phyloP scores from a whole-genome alignment of 2,329 filamentous ascomycete genomes.

The Fusarium brachygibbosum region DNA sequence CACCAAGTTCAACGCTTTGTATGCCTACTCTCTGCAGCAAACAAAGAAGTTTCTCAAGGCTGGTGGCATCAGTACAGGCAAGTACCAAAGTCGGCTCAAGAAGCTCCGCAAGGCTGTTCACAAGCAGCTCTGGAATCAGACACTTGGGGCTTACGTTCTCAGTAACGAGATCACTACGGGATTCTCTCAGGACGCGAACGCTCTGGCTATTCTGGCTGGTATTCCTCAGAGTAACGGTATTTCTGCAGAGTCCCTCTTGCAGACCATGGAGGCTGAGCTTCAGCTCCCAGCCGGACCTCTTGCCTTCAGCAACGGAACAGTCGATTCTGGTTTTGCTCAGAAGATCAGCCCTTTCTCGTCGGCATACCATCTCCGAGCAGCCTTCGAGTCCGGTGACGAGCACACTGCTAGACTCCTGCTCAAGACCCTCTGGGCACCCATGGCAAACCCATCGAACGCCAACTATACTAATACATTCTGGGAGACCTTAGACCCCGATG shows the following conservation, averaged over 20 bases:
- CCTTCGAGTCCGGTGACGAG: neutral
- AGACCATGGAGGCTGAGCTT: neutral
- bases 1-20: conserved; percentile 8
- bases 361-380: neutral
- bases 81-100: neutral
- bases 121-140: neutral
- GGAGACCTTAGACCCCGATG: conserved; percentile 1
- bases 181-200: neutral
- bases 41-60: neutral
- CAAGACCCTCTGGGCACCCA: neutral
- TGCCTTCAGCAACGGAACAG: conserved; percentile 2
- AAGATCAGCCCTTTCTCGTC: conserved; percentile 19
- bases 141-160: neutral
- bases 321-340: neutral
- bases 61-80: neutral
- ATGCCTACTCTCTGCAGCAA: neutral
- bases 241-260: fast-evolving
- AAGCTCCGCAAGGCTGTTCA: neutral
- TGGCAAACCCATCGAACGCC: fast-evolving
- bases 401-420: fast-evolving
- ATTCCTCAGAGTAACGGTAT: conserved; percentile 1
- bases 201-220: neutral
- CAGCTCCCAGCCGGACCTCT: conserved; percentile 2
- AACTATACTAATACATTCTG: conserved; percentile 19
- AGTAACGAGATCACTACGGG: neutral